phyloP scores from a whole-genome alignment of 2,329 filamentous ascomycete species.

The Xylaria arbuscula region DNA sequence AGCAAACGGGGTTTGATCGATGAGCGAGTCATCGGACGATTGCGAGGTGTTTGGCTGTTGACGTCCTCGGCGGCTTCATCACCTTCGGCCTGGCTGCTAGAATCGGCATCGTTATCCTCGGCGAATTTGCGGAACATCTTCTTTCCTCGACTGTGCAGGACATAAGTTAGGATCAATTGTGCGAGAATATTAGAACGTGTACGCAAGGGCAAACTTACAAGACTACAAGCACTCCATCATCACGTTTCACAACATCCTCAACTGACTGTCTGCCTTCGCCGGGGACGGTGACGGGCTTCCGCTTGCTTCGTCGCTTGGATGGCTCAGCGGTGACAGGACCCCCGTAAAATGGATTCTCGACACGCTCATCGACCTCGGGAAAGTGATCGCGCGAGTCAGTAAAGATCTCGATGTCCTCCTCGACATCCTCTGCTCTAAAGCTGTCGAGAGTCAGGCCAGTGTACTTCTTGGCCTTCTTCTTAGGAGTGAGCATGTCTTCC shows the following conservation, averaged over 20 bases:
- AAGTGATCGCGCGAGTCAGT: constrained; percentile 83
- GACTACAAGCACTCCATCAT: constrained; percentile 79
- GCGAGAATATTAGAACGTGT: constrained; percentile 24
- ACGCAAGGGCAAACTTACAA: constrained; percentile 70
- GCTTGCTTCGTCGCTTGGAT: constrained; percentile 64
- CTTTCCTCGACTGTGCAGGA: constrained; percentile 74
- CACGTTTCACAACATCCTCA: constrained; percentile 70
- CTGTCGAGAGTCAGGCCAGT: constrained; percentile 66
- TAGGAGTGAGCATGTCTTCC: constrained; percentile 69
- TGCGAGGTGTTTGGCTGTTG: constrained; percentile 46
- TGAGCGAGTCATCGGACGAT: constrained; percentile 69
- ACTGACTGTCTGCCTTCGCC: constrained; percentile 69
- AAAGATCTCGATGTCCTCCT: constrained; percentile 75
- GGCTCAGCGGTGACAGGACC: constrained; percentile 54
- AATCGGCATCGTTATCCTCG: constrained; percentile 53
- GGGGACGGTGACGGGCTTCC: constrained; percentile 64
- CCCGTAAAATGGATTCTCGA: constrained; percentile 78
- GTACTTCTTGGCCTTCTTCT: constrained; percentile 69
- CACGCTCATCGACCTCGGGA: constrained; percentile 72
- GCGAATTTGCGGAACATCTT: constrained; percentile 78
- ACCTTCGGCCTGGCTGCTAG: constrained; percentile 50
- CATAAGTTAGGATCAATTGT: constrained; percentile 42
- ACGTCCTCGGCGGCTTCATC: constrained; percentile 34
- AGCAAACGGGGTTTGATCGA: constrained; percentile 77
- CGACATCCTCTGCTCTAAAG: constrained; percentile 67